A percentile compares a stretch with the other conserved stretches of the same genome.
phyloP scores from a whole-genome alignment of 805 yeast species.

The Ogataea saltuana region DNA sequence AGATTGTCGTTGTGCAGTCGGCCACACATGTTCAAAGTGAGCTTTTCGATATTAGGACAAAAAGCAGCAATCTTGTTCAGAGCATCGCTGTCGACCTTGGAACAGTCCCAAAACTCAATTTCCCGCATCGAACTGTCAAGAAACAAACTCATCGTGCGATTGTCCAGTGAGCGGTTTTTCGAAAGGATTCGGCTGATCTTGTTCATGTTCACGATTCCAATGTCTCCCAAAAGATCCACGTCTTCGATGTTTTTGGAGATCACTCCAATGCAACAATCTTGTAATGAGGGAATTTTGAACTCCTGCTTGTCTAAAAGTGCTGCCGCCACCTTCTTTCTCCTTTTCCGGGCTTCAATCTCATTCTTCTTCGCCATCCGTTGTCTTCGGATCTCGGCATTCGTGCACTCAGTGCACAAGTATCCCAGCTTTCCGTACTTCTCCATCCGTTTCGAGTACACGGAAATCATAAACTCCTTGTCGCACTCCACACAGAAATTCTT shows the following conservation, averaged over 20 bases:
- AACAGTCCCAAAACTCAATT: conserved; percentile 91
- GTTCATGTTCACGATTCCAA: conserved; percentile 70
- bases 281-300: conserved; percentile 66
- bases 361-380: conserved; percentile 46
- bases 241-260: conserved; percentile 68
- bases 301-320: conserved; percentile 76
- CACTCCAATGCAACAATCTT: conserved; percentile 73
- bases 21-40: conserved; percentile 90
- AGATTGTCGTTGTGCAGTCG: conserved; percentile 79
- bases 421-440: conserved; percentile 55
- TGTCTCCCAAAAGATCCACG: conserved; percentile 83
- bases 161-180: conserved; percentile 76
- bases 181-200: conserved; percentile 77
- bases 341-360: conserved; percentile 66
- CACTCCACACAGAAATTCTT: conserved; percentile 59
- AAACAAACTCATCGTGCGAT: conserved; percentile 71
- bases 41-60: conserved; percentile 68
- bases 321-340: conserved; percentile 77
- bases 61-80: conserved; percentile 69
- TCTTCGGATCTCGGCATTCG: conserved; percentile 45
- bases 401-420: conserved; percentile 65
- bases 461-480: conserved; percentile 54
- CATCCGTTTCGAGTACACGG: conserved; percentile 61
- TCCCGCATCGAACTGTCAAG: conserved; percentile 56
- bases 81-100: conserved; percentile 66